Percentiles rank a stretch among this genome's conserved stretches.
These are phyloP conservation scores for Leucocoprinus birnbaumii DNA, from an alignment of 768 basidiomycete genomes.

Conservation along the genomic window DNA sequence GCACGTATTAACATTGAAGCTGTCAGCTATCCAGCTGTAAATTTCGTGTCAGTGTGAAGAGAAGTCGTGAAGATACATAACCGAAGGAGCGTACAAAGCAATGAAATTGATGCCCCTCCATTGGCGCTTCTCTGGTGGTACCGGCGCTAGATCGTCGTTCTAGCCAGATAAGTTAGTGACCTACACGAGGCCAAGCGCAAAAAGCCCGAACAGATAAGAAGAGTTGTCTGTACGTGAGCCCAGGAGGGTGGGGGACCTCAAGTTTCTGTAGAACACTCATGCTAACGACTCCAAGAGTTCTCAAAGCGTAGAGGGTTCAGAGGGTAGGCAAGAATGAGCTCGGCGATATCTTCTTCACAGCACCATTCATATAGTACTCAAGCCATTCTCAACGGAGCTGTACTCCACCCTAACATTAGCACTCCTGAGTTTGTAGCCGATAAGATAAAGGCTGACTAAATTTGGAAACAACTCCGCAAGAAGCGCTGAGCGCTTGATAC, in stretches of 20 bases:
- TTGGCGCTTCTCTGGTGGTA: conserved; percentile 56
- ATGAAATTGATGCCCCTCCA: conserved; percentile 69
- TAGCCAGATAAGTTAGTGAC: conserved; percentile 23
- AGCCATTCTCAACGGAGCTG: neutral
- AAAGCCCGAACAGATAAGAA: conserved; percentile 49
- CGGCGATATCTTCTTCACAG: neutral
- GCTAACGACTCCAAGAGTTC: neutral
- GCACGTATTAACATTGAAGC: conserved; percentile 76
- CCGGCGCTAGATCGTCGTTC: conserved; percentile 76
- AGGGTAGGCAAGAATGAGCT: neutral
- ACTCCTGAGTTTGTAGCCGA: neutral
- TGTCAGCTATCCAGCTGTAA: conserved; percentile 74
- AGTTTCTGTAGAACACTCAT: conserved; percentile 37
- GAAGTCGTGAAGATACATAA: neutral
- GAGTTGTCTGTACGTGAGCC: conserved; percentile 49
- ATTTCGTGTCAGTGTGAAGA: conserved; percentile 7
- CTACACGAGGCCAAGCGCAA: neutral
- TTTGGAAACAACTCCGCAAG: neutral
- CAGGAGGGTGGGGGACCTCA: conserved; percentile 53
- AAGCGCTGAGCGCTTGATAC: neutral
- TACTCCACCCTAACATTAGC: neutral
- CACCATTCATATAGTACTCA: neutral
- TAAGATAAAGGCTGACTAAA: neutral
- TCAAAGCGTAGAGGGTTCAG: neutral
- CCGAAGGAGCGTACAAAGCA: conserved; percentile 47